Evolutionary conservation across 1,284 basidiomycete species (phyloP), one percentile per base, ranked within the genome.

Genomic region (Ceratobasidium sp.): DNA sequence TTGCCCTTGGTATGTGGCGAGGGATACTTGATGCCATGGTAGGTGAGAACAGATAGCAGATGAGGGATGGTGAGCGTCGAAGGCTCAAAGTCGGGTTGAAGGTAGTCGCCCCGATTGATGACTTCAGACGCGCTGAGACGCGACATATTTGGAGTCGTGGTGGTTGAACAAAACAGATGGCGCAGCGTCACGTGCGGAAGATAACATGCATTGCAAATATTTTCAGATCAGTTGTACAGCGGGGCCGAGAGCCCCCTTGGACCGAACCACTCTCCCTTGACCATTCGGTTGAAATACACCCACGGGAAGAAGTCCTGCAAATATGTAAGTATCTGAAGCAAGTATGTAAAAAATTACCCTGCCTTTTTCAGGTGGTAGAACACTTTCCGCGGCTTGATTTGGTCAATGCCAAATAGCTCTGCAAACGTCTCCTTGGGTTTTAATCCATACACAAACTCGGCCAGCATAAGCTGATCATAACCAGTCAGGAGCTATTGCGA

Each of bases 331-430:
- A 59, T 24, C 7, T 14, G 54, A 24, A 58, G 19, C 51, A 5
- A 49, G 29, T 13, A 39, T 27, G 9, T 22, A 19, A 8, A 6
- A 71, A 63, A 9, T 11, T 37, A 37, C 72, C 53, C 65, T 79
- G 88, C 92, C 86, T 92, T 98, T 84, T 97, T 98, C 76, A 99
- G 82, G 83, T 97, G 89, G 84, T 96, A 98, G 87, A 94, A 98
- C 1, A 90, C 79, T 74, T 85, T 76, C 88, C 84, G 78, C 85
- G 85, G 91, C 75, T 86, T 88, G 58, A 85, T 82, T 83, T 97
- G 95, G 81, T 96, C 88, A 22, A 83, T 79, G 27, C 87, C 87
- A 74, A 94, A 83, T 76, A 87, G 82, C 7, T 82, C 78, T 29
- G 88, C 83, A 80, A 98, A 98, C 0, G 93, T 89, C 84, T 98